Evolutionary conservation across 176 grass and related monocot genomes (phyloP), one percentile per base, ranked within the genome.

Genomic region (Bromus sterilis): DNA sequence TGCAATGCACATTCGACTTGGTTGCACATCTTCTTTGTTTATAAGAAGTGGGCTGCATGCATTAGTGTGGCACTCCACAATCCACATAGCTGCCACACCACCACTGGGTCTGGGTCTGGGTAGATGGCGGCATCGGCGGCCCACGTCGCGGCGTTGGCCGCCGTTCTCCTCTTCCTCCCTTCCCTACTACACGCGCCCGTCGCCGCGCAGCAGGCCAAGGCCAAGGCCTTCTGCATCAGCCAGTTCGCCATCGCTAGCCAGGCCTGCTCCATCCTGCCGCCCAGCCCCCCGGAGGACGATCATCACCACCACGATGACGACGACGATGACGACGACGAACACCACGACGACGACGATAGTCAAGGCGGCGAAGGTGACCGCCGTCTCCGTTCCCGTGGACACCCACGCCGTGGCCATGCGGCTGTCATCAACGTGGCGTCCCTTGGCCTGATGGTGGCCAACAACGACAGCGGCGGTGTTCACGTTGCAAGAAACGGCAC

Each of bases 211-310:
- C 81, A 87, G 73, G 78, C 44, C 36, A 82, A 84, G 60, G 88
- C 78, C 30, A 85, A 64, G 76, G 87, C 93, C 0, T 88, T 92
- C 89, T 97, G 94, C 89, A 87, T 91, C 65, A 91, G 84, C 65
- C 94, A 97, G 88, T 87, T 97, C 73, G 84, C 88, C 43, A 89
- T 92, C 5, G 94, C 91, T 26, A 97, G 89, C 83, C 94, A 93
- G 73, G 94, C 94, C 0, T 97, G 94, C 29, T 81, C 88, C 40
- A 80, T 93, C 71, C 67, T 97, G 15, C 87, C 86, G 7, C 93
- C 84, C 21, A 86, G 77, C 10, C 68, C 60, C 0, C 78, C 62
- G 26, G 87, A 89, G 49, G 80, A 84, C 64, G 82, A 92, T n/a
- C 46, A 82, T 53, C 11, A 81, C 37, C 20, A 69, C 41, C 14